Evolutionary conservation across 129 eudicot genomes (phyloP), one percentile per base, ranked within the genome.

Genomic region (Centrapalus pauciflorus): DNA sequence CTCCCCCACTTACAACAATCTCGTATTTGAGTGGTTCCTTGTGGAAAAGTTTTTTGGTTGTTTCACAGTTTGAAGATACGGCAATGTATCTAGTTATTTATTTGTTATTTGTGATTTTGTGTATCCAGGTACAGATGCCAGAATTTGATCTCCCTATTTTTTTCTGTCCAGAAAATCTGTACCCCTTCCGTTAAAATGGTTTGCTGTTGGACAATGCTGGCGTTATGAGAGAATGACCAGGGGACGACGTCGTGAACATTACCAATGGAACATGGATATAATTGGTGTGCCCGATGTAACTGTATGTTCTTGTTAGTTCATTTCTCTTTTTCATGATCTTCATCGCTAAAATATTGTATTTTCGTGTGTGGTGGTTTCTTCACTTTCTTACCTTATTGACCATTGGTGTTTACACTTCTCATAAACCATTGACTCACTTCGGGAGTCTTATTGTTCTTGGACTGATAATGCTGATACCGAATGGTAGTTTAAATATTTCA

Each of bases 221-320:
- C 95, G 97, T 26, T 94, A 94, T 70, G 99, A 94, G 77, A 76
- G 97, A 82, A 86, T 89, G 97, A 86, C 99, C 4, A 76, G 97
- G 79, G 97, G 99, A 32, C 79, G 99, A 1, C 93, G 99, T 28
- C 97, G 99, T 61, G 99, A 94, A 67, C 99, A 94, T 50, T 89
- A 94, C 71, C 99, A 94, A 48, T 94, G 99, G 99, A 94, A 94
- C 74, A 94, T 94, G 99, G 99, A 94, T 86, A 89, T 89, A 60
- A 84, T 94, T 45, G 99, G 99, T 54, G 95, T 89, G 43, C 97
- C 95, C 43, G 87, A 81, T 66, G 84, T 84, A 61, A 76, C 87
- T n/a, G 99, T 94, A 79, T 7, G 96, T 78, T 55, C 59, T n/a
- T 68, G 40, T 32, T 54, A 10, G 29, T 66, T 40, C 20, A 4